Conservation (phyloP, 106 monocot genomes). For the Acanthochlamys bracteata region DNA sequence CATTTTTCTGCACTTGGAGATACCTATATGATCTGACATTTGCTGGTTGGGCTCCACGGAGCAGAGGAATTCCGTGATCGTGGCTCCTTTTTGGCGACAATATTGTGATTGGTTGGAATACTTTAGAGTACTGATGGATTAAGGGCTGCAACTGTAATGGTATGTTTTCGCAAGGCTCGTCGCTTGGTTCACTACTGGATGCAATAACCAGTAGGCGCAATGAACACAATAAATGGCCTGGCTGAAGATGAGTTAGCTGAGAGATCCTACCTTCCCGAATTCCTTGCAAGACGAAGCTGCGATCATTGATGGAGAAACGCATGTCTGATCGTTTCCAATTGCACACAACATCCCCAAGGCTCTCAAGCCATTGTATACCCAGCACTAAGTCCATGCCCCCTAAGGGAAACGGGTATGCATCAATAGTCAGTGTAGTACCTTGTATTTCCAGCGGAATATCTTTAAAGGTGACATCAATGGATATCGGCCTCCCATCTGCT, state of each 20-base stretch:
- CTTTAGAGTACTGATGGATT: not conserved
- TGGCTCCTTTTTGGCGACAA: not conserved
- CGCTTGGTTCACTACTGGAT: not conserved
- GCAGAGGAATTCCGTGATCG: slow-evolving; percentile 6
- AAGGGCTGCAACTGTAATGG: not conserved
- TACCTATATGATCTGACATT: not conserved
- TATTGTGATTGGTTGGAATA: not conserved
- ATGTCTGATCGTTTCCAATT: not conserved
- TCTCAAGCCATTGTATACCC: not conserved
- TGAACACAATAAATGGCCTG: too few relatives aligned
- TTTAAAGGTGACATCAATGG: not conserved
- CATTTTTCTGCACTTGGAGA: not conserved
- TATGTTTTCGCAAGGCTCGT: not conserved
- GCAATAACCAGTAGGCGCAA: not conserved
- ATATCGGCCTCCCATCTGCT: not conserved
- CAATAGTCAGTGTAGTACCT: not conserved
- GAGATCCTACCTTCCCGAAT: not conserved
- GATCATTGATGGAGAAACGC: not conserved
- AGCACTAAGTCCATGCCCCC: not conserved
- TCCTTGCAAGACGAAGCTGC: not conserved
- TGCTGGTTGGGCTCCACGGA: not conserved
- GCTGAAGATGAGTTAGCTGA: too few relatives aligned
- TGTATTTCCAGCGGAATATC: not conserved
- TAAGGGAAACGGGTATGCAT: not conserved
- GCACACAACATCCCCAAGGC: not conserved